Percentiles rank a stretch among this genome's conserved stretches.
These are phyloP conservation scores for Metschnikowia anglica DNA, from an alignment of 805 yeast genomes.

Conservation along the genomic window DNA sequence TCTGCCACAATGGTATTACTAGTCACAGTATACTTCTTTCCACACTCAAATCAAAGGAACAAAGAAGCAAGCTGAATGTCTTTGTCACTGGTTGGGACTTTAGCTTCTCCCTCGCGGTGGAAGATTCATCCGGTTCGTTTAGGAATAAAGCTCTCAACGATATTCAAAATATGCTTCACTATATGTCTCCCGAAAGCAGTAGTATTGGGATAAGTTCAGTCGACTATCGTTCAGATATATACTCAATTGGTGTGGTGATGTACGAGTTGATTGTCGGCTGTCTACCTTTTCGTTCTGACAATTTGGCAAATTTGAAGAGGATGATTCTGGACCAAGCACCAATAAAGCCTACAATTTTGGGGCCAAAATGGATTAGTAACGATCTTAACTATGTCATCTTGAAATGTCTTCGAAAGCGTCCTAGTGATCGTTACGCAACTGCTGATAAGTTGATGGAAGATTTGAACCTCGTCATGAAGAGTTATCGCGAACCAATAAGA, in stretches of 20 bases:
- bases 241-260: conserved; percentile 49
- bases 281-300: conserved; percentile 44
- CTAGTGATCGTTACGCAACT: conserved; percentile 39
- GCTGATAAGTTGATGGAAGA: conserved; percentile 38
- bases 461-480: conserved; percentile 26
- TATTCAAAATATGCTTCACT: conserved; percentile 43
- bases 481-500: conserved; percentile 14
- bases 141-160: conserved; percentile 40
- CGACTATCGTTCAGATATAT: conserved; percentile 49
- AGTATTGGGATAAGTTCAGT: conserved; percentile 38
- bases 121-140: conserved; percentile 42
- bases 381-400: conserved; percentile 40
- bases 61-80: conserved; percentile 22
- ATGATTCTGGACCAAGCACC: conserved; percentile 44
- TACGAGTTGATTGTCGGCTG: conserved; percentile 48
- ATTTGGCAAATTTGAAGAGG: conserved; percentile 37
- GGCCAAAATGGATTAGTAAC: conserved; percentile 27
- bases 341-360: conserved; percentile 36
- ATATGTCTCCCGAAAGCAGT: conserved; percentile 51
- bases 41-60: conserved; percentile 16
- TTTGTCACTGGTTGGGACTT: conserved; percentile 51
- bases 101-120: conserved; percentile 40
- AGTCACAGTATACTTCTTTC: conserved; percentile 39
- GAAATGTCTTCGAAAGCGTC: conserved; percentile 43
- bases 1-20: conserved; percentile 50